Conservation (phyloP, 768 basidiomycete genomes). For the Hypholoma fasciculare region DNA sequence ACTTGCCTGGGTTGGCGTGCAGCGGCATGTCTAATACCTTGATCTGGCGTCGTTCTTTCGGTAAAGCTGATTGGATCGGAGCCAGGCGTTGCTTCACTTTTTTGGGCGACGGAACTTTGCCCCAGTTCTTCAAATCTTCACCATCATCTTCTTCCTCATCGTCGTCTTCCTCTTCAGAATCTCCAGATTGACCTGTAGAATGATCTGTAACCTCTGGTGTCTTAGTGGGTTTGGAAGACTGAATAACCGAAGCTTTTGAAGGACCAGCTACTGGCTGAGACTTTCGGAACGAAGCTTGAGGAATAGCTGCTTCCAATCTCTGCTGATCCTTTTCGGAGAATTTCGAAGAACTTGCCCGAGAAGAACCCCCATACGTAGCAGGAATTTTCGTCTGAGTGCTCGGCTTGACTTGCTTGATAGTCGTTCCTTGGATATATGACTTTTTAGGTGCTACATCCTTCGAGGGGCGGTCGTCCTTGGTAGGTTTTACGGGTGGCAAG, state of each 20-base stretch:
- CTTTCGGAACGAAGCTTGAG: slow-evolving; percentile 46
- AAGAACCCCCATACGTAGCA: neutral
- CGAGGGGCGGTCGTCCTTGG: neutral
- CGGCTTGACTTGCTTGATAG: neutral
- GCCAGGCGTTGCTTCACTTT: slow-evolving; percentile 54
- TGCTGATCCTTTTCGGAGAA: slow-evolving; percentile 29
- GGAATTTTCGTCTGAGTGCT: slow-evolving; percentile 3
- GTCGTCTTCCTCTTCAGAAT: slow-evolving; percentile 18
- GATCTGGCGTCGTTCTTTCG: slow-evolving; percentile 56
- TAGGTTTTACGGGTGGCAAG: slow-evolving; percentile 15
- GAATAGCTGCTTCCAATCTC: slow-evolving; percentile 32
- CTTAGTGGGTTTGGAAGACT: slow-evolving; percentile 21
- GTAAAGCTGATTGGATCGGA: slow-evolving; percentile 45
- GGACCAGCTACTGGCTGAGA: slow-evolving; percentile 8
- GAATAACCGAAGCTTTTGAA: slow-evolving; percentile 2
- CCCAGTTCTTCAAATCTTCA: slow-evolving; percentile 24
- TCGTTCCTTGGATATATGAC: neutral
- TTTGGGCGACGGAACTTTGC: neutral
- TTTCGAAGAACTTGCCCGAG: slow-evolving; percentile 19
- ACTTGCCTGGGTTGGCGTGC: slow-evolving; percentile 39
- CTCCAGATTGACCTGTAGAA: slow-evolving; percentile 38
- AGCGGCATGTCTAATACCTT: slow-evolving; percentile 61
- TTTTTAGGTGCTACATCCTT: neutral
- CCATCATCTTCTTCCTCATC: slow-evolving; percentile 50
- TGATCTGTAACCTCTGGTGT: slow-evolving; percentile 25